phyloP scores from a whole-genome alignment of 2,329 filamentous ascomycete species.

The Tolypocladium amazonense region DNA sequence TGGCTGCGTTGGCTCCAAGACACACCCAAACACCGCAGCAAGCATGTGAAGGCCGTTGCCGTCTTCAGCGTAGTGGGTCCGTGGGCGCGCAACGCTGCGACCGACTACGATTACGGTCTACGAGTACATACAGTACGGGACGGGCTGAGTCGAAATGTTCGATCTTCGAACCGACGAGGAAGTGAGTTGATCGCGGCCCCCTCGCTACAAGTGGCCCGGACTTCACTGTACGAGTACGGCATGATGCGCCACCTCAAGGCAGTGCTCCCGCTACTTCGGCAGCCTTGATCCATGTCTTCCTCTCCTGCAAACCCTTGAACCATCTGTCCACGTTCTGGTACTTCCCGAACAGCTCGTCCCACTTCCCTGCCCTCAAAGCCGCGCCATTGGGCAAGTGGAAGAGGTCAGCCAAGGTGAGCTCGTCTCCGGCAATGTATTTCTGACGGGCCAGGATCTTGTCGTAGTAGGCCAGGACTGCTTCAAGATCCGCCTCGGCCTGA shows the following conservation, averaged over 20 bases:
- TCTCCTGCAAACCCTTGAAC: background rate
- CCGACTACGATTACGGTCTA: background rate
- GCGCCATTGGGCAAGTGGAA: background rate
- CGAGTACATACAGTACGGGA: background rate
- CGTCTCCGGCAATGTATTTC: background rate
- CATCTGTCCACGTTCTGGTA: background rate
- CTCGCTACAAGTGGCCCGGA: background rate
- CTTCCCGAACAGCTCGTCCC: background rate
- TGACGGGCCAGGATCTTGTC: background rate
- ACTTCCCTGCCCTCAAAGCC: background rate
- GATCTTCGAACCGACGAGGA: background rate
- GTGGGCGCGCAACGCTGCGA: background rate
- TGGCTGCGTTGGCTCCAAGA: background rate
- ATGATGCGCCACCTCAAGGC: background rate
- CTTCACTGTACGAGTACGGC: too few species aligned
- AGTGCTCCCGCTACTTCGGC: background rate
- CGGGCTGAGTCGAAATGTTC: background rate
- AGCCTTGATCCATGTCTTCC: background rate
- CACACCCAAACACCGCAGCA: too few species aligned
- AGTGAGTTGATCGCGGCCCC: background rate
- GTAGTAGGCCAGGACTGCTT: background rate
- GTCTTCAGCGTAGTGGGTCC: background rate
- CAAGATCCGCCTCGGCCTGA: background rate
- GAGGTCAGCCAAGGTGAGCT: background rate
- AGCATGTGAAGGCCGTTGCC: background rate